Percentiles rank a stretch among this genome's conserved stretches.
phyloP scores from a whole-genome alignment of 2,329 filamentous ascomycete species.

The Thielaviopsis populi region DNA sequence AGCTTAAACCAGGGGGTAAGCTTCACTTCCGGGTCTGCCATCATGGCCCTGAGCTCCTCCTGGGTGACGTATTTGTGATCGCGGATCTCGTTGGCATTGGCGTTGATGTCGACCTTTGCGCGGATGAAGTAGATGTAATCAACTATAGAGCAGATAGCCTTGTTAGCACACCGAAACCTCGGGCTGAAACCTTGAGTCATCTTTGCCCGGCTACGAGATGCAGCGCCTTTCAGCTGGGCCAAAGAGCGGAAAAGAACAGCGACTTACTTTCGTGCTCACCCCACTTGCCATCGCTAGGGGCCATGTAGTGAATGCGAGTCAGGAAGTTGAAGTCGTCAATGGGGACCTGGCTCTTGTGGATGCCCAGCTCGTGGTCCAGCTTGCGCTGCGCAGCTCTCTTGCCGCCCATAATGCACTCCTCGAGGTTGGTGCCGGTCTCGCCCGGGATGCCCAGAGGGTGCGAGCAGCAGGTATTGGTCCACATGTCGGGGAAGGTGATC shows the following conservation, averaged over 20 bases:
- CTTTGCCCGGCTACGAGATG: too few relatives aligned
- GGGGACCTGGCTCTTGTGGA: constrained; percentile 76
- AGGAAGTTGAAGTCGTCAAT: constrained; percentile 85
- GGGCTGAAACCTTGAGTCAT: too few relatives aligned
- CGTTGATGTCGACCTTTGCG: constrained; percentile 63
- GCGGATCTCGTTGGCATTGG: constrained; percentile 78
- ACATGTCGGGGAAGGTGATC: constrained; percentile 98
- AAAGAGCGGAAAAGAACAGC: background rate
- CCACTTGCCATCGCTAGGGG: constrained; percentile 93
- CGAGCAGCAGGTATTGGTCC: constrained; percentile 99
- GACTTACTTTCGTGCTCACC: constrained; percentile 90
- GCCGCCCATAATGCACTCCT: constrained; percentile 68
- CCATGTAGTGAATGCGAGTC: constrained; percentile 95
- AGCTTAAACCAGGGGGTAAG: constrained; percentile 99
- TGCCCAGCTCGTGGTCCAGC: constrained; percentile 86
- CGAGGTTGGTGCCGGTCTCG: constrained; percentile 73
- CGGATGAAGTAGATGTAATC: constrained; percentile 99
- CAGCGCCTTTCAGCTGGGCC: background rate
- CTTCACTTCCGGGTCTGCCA: constrained; percentile 61
- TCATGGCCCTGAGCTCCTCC: constrained; percentile 70
- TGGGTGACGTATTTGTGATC: constrained; percentile 73
- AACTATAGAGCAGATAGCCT: constrained; percentile 38
- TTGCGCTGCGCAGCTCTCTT: constrained; percentile 89
- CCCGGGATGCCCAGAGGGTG: constrained; percentile 83
- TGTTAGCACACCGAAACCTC: background rate